Evolutionary conservation across 2,329 filamentous ascomycete genomes (phyloP).

Genomic region (Botrytis squamosa): DNA sequence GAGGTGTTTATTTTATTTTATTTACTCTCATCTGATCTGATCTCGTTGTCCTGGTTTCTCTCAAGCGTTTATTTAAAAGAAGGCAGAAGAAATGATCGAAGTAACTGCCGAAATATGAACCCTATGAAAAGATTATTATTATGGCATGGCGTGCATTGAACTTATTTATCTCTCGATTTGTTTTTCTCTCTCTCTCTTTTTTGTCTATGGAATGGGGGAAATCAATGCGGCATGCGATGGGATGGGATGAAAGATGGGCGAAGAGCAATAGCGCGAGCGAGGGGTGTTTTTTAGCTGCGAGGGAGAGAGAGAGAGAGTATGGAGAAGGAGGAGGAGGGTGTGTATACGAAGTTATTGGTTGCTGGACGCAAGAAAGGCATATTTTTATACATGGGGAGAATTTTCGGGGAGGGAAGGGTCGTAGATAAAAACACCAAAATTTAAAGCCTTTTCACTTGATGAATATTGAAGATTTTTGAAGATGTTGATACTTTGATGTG

Average conservation of each 20-base stretch:
- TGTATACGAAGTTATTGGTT: conserved; percentile 22
- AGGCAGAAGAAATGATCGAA: conserved; percentile 23
- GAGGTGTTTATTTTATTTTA: no score
- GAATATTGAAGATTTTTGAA: not conserved
- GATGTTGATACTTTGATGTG: not conserved
- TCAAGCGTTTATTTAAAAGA: not conserved
- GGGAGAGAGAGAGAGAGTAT: not conserved
- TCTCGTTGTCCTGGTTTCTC: no score
- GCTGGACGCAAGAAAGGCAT: not conserved
- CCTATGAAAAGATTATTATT: conserved; percentile 1
- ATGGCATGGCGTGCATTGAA: not conserved
- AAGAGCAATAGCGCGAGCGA: not conserved
- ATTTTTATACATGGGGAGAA: conserved; percentile 23
- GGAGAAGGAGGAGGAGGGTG: conserved; percentile 17
- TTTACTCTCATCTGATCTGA: no score
- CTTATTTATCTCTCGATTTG: not conserved
- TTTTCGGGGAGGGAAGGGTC: conserved; percentile 5
- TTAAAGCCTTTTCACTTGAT: not conserved
- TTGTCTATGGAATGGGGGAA: not conserved
- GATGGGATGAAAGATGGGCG: not conserved
- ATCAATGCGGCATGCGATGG: not conserved
- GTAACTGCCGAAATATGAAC: conserved; percentile 15
- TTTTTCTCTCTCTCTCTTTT: not conserved
- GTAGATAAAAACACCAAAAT: conserved; percentile 25
- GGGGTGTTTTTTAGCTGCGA: not conserved